Evolutionary conservation across 768 basidiomycete species (phyloP).

Genomic region (Boletus tomentosulus): DNA sequence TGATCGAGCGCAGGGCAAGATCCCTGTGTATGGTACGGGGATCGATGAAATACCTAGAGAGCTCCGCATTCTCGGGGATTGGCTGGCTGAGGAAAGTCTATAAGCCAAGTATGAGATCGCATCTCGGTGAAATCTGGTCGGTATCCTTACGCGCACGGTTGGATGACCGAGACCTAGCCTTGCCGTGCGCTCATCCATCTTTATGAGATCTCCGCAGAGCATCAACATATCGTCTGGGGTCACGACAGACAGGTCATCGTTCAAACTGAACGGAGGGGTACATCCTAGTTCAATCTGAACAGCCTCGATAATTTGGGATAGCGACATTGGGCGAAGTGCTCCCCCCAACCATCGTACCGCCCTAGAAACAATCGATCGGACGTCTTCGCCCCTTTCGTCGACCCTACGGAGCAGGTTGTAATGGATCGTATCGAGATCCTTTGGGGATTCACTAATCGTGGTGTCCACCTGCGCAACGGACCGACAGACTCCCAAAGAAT

Average conservation of each 20-base stretch:
- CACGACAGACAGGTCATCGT: constrained; percentile 25
- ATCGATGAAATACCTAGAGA: constrained; percentile 21
- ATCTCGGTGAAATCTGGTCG: neutral
- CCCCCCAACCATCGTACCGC: constrained; percentile 22
- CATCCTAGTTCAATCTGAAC: constrained; percentile 27
- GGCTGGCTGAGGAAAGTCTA: constrained; percentile 25
- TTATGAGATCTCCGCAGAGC: constrained; percentile 25
- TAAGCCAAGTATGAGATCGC: neutral
- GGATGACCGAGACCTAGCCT: constrained; percentile 21
- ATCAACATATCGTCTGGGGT: constrained; percentile 22
- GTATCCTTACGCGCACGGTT: constrained; percentile 20
- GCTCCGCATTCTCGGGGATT: constrained; percentile 7
- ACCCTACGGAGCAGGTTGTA: constrained; percentile 19
- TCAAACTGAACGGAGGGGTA: constrained; percentile 17
- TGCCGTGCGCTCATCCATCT: constrained; percentile 21
- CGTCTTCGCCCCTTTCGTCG: constrained; percentile 20
- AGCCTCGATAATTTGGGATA: constrained; percentile 26
- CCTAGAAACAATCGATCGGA: constrained; percentile 23
- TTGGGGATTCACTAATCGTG: constrained; percentile 16
- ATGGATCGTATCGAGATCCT: constrained; percentile 20
- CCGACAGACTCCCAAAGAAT: constrained; percentile 24
- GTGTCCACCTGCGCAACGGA: constrained; percentile 21
- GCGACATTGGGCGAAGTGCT: constrained; percentile 24
- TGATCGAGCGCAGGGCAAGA: constrained; percentile 29
- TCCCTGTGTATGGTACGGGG: constrained; percentile 20